Evolutionary conservation across 1,284 basidiomycete genomes (phyloP).

Genomic region (Lentinula novae-zelandiae): DNA sequence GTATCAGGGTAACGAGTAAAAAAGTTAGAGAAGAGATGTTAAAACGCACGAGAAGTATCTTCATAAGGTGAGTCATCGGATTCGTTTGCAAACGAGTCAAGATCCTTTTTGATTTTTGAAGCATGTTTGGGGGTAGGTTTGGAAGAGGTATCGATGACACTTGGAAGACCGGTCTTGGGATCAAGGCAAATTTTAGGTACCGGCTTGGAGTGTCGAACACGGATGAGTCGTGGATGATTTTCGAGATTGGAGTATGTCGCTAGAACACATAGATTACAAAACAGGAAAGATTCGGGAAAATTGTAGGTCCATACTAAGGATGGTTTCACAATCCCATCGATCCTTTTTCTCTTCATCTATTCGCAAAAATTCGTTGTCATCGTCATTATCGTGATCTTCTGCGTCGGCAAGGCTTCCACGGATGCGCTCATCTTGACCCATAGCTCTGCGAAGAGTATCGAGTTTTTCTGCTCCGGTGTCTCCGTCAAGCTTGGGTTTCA

Average conservation of each 20-base stretch:
- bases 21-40: neutral
- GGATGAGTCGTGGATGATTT: conserved; percentile 88
- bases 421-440: conserved; percentile 66
- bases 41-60: conserved; percentile 13
- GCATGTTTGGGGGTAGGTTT: conserved; percentile 15
- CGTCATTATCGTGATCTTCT: conserved; percentile 44
- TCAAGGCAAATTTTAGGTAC: conserved; percentile 69
- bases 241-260: conserved; percentile 95
- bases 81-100: conserved; percentile 25
- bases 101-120: conserved; percentile 16
- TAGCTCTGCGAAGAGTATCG: conserved; percentile 71
- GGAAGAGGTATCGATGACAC: conserved; percentile 30
- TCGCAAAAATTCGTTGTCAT: conserved; percentile 42
- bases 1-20: neutral
- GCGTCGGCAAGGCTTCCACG: conserved; percentile 31
- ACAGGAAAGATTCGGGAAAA: neutral
- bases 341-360: conserved; percentile 64
- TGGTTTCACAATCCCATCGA: conserved; percentile 93
- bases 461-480: conserved; percentile 77
- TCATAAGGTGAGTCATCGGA: conserved; percentile 35
- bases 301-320: conserved; percentile 69
- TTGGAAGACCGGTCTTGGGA: conserved; percentile 72
- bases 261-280: conserved; percentile 27
- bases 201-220: conserved; percentile 51
- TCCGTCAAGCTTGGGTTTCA: conserved; percentile 71